These are phyloP conservation scores for Physaria fendleri DNA, from an alignment of 345 rosid genomes.

Conservation along the genomic window DNA sequence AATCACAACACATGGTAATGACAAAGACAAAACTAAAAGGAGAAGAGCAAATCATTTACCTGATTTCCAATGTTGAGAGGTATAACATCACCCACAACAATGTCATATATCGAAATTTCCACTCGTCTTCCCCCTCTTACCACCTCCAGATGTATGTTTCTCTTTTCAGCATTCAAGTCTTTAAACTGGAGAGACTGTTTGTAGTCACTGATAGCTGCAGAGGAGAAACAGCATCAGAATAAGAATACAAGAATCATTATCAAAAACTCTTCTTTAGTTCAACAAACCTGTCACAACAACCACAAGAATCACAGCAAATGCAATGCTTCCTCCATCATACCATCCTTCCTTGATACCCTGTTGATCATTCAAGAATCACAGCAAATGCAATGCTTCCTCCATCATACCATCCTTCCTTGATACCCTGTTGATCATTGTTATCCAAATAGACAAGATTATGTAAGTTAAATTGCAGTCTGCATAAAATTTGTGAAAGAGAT, in stretches of 20 bases:
- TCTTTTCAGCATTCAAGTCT: conserved; percentile 87
- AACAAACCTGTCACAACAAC: conserved; percentile 79
- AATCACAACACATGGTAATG: neutral
- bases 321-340: conserved; percentile 99
- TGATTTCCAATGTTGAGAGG: conserved; percentile 98
- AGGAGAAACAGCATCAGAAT: conserved; percentile 2
- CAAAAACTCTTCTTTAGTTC: neutral
- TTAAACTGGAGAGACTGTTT: conserved; percentile 98
- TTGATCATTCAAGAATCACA: no score
- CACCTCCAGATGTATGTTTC: conserved; percentile 95
- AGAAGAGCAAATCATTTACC: conserved; percentile 30
- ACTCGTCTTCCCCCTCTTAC: conserved; percentile 80
- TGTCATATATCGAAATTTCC: conserved; percentile 83
- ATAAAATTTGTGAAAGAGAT: neutral
- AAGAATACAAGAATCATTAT: neutral
- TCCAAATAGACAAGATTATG: neutral
- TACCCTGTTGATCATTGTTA: conserved; percentile 46
- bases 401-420: conserved; percentile 94
- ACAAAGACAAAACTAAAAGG: neutral
- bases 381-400: conserved; percentile 99
- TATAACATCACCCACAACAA: conserved; percentile 88
- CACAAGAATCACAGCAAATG: conserved; percentile 89
- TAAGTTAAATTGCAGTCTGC: neutral
- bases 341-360: conserved; percentile 92
- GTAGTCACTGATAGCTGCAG: conserved; percentile 91